These are phyloP conservation scores for Pichia norvegensis DNA, from an alignment of 1,139 yeast species.

Conservation along the genomic window DNA sequence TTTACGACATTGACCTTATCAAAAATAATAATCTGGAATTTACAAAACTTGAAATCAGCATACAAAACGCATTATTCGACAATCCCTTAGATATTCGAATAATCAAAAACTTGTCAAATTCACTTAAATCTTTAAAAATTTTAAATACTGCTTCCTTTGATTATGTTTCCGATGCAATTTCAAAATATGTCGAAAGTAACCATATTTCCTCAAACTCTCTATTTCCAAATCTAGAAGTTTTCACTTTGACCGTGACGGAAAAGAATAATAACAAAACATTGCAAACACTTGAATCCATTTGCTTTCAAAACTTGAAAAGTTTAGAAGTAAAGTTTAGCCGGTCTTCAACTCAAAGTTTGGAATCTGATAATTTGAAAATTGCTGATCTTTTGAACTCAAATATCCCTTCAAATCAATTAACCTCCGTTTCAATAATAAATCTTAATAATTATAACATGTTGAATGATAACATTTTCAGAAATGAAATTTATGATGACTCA, in stretches of 20 bases:
- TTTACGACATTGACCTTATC: conserved; percentile 1
- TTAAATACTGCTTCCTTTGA: neutral
- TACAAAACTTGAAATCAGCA: conserved; percentile 2
- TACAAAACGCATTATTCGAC: neutral
- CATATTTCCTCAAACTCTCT: neutral
- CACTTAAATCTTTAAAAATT: conserved; percentile 1
- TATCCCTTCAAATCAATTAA: conserved; percentile 8
- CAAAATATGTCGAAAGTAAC: neutral
- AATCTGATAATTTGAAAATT: conserved; percentile 2
- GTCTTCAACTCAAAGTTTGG: conserved; percentile 5
- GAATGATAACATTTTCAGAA: conserved; percentile 13
- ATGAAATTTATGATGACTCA: conserved; percentile 12
- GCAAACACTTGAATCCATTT: conserved; percentile 1
- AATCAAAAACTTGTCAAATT: neutral
- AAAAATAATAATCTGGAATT: neutral
- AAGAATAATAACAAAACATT: conserved; percentile 1
- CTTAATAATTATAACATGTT: conserved; percentile 17
- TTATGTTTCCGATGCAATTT: conserved; percentile 1
- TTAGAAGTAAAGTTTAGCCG: conserved; percentile 22
- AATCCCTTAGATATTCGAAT: neutral
- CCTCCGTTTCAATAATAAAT: conserved; percentile 19
- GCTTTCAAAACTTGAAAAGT: conserved; percentile 10
- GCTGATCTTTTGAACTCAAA: conserved; percentile 9
- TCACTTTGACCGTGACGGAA: conserved; percentile 5
- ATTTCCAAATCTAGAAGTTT: conserved; percentile 4